Percentiles rank a stretch among this genome's conserved stretches.
These are phyloP conservation scores for Annulohypoxylon moriforme DNA, from an alignment of 495 filamentous ascomycete genomes.

Conservation along the genomic window DNA sequence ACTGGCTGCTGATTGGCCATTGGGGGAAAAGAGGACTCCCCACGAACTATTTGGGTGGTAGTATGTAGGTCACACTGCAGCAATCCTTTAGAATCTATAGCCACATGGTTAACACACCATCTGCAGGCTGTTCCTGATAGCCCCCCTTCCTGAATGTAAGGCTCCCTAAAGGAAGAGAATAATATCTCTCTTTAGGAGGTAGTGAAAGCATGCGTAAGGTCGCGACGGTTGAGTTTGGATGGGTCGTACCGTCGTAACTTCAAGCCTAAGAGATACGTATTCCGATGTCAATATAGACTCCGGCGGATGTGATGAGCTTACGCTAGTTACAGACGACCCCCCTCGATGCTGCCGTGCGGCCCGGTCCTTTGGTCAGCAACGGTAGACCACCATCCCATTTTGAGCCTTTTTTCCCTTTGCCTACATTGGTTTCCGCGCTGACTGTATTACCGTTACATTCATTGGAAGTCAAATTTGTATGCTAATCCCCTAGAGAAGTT, in stretches of 20 bases:
- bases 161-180: not conserved
- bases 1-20: slow-evolving; percentile 16
- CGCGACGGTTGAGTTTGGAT: not conserved
- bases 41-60: slow-evolving; percentile 10
- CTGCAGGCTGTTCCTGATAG: not conserved
- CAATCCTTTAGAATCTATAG: slow-evolving; percentile 23
- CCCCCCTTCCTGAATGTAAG: not conserved
- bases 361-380: slow-evolving; percentile 4
- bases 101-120: slow-evolving; percentile 17
- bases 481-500: not conserved
- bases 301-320: not conserved
- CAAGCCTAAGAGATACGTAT: too few species aligned
- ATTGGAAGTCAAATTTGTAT: not conserved
- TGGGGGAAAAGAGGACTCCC: not conserved
- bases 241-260: not conserved
- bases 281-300: not conserved
- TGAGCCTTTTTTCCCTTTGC: slow-evolving; percentile 4
- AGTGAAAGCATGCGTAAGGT: not conserved
- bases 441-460: slow-evolving; percentile 22
- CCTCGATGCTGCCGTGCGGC: slow-evolving; percentile 19
- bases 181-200: not conserved
- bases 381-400: slow-evolving; percentile 2
- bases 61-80: slow-evolving; percentile 8
- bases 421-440: not conserved
- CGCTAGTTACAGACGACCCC: not conserved